phyloP scores from a whole-genome alignment of 1,284 basidiomycete genomes.

The Trichosporon ovoides region DNA sequence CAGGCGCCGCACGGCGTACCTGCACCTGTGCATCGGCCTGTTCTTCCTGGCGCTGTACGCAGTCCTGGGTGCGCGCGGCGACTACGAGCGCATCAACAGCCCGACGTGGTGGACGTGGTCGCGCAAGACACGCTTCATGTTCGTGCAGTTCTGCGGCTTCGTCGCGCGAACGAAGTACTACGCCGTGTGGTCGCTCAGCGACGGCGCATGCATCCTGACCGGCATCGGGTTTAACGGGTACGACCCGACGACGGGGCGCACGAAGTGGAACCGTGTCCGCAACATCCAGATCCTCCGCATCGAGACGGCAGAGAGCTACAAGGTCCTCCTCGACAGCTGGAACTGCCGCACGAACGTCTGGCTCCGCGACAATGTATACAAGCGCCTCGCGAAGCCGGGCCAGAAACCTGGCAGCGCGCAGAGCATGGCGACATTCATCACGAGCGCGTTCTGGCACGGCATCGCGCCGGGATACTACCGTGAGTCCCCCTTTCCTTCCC shows the following conservation, averaged over 20 bases:
- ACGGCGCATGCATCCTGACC: constrained; percentile 85
- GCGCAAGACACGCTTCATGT: constrained; percentile 59
- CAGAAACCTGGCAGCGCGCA: constrained; percentile 82
- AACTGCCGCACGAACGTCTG: constrained; percentile 76
- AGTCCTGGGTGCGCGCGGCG: constrained; percentile 58
- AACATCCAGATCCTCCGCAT: constrained; percentile 78
- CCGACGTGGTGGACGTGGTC: constrained; percentile 46
- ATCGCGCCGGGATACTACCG: constrained; percentile 81
- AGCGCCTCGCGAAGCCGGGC: constrained; percentile 83
- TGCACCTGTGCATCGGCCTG: constrained; percentile 68
- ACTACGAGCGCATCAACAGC: constrained; percentile 56
- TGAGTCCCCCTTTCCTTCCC: constrained; percentile 55
- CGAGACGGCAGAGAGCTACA: constrained; percentile 87
- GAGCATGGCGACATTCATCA: constrained; percentile 86
- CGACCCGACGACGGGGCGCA: constrained; percentile 57
- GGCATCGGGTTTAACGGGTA: constrained; percentile 94
- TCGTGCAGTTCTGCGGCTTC: constrained; percentile 68
- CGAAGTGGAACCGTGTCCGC: constrained; percentile 77
- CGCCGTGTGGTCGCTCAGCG: constrained; percentile 44
- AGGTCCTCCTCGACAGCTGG: constrained; percentile 65
- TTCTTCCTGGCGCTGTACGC: constrained; percentile 72
- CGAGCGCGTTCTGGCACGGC: constrained; percentile 96
- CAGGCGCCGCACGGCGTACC: constrained; percentile 77
- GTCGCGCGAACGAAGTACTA: constrained; percentile 49
- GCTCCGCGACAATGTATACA: constrained; percentile 95